Conservation (phyloP, 352 stramenopile genomes). For the Thraustochytrium sp. region DNA sequence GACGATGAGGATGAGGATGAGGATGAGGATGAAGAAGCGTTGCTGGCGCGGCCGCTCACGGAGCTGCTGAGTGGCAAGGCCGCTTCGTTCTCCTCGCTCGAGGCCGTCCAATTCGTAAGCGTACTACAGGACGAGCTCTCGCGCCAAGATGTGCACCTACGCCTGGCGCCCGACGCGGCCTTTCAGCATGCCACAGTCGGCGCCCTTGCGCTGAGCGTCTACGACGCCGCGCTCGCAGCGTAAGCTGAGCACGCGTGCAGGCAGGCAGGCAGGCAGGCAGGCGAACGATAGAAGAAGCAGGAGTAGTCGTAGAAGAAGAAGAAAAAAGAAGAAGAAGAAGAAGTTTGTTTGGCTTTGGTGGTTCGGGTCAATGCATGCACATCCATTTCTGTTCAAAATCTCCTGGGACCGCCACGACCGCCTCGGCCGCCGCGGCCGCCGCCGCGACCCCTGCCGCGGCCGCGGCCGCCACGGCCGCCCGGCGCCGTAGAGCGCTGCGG, state of each 20-base stretch:
- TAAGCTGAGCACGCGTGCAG: too few relatives aligned
- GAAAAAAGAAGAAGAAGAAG: background rate
- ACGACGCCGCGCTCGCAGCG: too few relatives aligned
- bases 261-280: too few relatives aligned
- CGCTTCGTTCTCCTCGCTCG: background rate
- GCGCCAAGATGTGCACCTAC: background rate
- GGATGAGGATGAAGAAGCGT: background rate
- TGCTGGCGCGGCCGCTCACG: background rate
- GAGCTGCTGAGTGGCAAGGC: background rate
- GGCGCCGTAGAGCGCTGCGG: slow-evolving; percentile 55
- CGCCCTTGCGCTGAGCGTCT: background rate
- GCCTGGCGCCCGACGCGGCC: background rate
- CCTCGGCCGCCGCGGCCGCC: slow-evolving; percentile 40
- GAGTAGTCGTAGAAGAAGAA: too few relatives aligned
- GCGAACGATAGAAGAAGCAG: too few relatives aligned
- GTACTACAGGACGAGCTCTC: background rate
- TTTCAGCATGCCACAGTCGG: background rate
- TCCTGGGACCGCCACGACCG: slow-evolving; percentile 7
- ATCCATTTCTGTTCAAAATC: background rate
- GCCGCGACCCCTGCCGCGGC: slow-evolving; percentile 63
- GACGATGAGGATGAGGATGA: too few relatives aligned
- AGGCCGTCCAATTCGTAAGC: background rate
- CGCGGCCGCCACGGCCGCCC: slow-evolving; percentile 57
- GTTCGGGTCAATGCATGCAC: too few relatives aligned
- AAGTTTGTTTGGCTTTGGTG: too few relatives aligned